phyloP scores from a whole-genome alignment of 345 rosid species.

The Brassica rapa region DNA sequence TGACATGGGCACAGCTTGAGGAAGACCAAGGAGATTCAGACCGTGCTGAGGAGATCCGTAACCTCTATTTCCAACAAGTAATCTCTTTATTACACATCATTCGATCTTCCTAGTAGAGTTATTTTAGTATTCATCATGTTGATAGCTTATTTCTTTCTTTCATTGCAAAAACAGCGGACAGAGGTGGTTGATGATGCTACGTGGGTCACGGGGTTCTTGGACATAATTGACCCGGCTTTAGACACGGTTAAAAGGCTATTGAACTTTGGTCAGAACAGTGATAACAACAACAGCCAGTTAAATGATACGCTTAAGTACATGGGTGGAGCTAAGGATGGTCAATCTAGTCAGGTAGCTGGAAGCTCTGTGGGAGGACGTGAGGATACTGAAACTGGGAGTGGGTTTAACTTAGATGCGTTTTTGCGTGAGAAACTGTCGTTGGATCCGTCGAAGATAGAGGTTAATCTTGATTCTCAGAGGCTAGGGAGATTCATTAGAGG shows the following conservation, averaged over 20 bases:
- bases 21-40: slow-evolving; percentile 89
- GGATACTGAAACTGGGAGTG: slow-evolving; percentile 40
- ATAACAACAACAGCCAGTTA: slow-evolving; percentile 38
- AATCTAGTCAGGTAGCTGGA: slow-evolving; percentile 17
- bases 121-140: slow-evolving; percentile 9
- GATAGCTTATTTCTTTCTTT: not conserved
- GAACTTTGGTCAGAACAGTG: slow-evolving; percentile 60
- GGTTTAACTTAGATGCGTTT: slow-evolving; percentile 68
- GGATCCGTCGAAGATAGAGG: slow-evolving; percentile 60
- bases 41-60: slow-evolving; percentile 94
- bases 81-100: not conserved
- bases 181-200: slow-evolving; percentile 95
- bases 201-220: slow-evolving; percentile 84
- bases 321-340: slow-evolving; percentile 34
- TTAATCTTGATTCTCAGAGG: slow-evolving; percentile 45
- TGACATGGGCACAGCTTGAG: slow-evolving; percentile 97
- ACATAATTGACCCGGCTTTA: slow-evolving; percentile 88
- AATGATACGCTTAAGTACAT: slow-evolving; percentile 37
- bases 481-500: slow-evolving; percentile 53
- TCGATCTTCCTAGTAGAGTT: not conserved
- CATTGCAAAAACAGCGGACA: slow-evolving; percentile 58
- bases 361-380: slow-evolving; percentile 39
- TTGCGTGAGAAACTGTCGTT: slow-evolving; percentile 53
- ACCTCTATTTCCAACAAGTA: slow-evolving; percentile 96
- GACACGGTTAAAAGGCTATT: slow-evolving; percentile 81